phyloP scores from a whole-genome alignment of 2,329 filamentous ascomycete genomes.

The Grosmannia huntii region DNA sequence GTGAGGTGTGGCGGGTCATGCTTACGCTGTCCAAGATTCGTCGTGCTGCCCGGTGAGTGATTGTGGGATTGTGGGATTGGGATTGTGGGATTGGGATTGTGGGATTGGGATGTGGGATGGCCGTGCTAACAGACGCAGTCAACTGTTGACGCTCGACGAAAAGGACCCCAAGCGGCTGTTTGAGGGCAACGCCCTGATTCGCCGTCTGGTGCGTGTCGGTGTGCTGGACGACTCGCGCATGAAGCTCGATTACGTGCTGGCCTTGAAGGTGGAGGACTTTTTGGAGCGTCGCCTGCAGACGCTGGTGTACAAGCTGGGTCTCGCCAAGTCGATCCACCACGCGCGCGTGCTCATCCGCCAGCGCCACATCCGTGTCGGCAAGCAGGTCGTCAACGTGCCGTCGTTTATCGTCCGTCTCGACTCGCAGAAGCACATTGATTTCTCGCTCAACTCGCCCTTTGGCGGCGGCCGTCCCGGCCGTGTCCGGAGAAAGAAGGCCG shows the following conservation, averaged over 20 bases:
- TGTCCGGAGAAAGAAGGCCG: constrained; percentile 99
- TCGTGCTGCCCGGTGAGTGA: constrained; percentile 94
- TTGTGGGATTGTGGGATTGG: too few species aligned
- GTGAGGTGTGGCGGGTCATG: constrained; percentile 99
- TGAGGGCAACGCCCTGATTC: constrained; percentile 99
- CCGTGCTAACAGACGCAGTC: constrained; percentile 43
- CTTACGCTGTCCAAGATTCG: constrained; percentile 99
- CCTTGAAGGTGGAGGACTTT: constrained; percentile 99
- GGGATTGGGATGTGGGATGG: background rate
- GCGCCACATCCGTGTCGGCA: constrained; percentile 99
- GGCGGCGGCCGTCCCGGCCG: constrained; percentile 94
- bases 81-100: background rate
- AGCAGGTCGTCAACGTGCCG: constrained; percentile 99
- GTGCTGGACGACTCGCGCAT: constrained; percentile 99
- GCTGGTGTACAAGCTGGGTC: constrained; percentile 99
- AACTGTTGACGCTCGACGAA: constrained; percentile 98
- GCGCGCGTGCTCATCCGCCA: constrained; percentile 99
- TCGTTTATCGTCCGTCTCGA: constrained; percentile 99
- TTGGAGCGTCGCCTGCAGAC: constrained; percentile 99
- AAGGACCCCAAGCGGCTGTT: constrained; percentile 99
- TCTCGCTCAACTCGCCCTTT: constrained; percentile 92
- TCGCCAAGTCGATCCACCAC: constrained; percentile 99
- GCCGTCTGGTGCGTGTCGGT: constrained; percentile 98
- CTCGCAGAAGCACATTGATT: constrained; percentile 99
- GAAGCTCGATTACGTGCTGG: constrained; percentile 99